Base-by-base conservation (phyloP, 2,329 filamentous ascomycete species). In the Pyrenophora seminiperda region DNA sequence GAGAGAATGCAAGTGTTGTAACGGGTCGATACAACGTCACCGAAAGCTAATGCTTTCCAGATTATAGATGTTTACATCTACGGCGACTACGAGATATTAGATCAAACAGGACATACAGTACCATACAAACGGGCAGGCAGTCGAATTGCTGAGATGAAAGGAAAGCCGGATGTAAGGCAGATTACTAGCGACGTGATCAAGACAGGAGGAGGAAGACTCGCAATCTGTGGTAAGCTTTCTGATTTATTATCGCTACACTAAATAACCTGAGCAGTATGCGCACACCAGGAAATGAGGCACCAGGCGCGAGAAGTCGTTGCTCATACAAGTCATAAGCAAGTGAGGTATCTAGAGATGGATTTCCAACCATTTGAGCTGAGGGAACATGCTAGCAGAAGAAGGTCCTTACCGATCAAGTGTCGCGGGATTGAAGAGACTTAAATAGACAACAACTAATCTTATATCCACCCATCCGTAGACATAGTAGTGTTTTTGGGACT, bases 41-140 rank as follows among this genome's bases (percentile, higher is more conserved):
- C 7, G 19, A 43, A 42, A 24, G 32, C 40, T 44, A 45, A 51
- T 42, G 1, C 22, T 40, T 11, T 29, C 13, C 11, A 59, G 41
- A 59, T 59, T 50, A 51, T 59, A 41, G 33, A 59, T 20, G 24
- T 59, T 18, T 59, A 56, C 38, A 50, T 59, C 34, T 59, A 59
- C 15, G 14, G 54, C 6, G 5, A 45, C 40, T 48, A 57, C 20
- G 7, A 53, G n/a, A 37, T 56, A 13, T n/a, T 49, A 13, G 10
- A 50, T 47, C 6, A 51, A 18, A 33, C 31, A 18, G 43, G 43
- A 38, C 7, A 42, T 5, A n/a, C 20, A 43, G 47, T 54, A 9
- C 29, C 18, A 36, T 41, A 51, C 14, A 56, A 37, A 34, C 31
- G 29, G 29, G 17, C 15, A 47, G 50, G 41, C 9, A 44, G 40